Evolutionary conservation across 805 yeast genomes (phyloP), one percentile per base, ranked within the genome.

Genomic region (Saccharomyces kudriavzevii): DNA sequence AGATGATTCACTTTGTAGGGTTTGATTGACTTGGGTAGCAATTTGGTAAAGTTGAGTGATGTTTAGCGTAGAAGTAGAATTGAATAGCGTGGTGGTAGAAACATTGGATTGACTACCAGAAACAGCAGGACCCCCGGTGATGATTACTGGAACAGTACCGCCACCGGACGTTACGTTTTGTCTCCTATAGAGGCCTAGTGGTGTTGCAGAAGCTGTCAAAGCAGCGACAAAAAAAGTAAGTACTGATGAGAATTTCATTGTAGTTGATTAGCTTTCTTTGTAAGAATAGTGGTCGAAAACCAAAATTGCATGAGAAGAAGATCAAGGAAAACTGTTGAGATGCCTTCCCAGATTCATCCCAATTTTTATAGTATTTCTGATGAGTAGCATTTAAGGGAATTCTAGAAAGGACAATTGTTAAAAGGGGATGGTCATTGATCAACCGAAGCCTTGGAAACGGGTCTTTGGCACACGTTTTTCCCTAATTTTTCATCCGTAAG

Each of bases 31-130:
- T 5, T 47, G 26, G 2, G 50, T 25, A 2, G 62, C 58, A 14
- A 63, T 54, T 4, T 49, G 25, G 49, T 59, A 59, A 24, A 67
- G 51, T 53, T 67, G 64, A 17, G 67, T 58, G n/a, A 58, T 40
- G 51, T 65, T 66, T 47, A 65, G 54, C 9, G 55, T 45, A 30
- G 60, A 60, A 3, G 68, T 52, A 8, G 60, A 48, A 54, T 67
- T 67, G 48, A 53, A 57, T 45, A 61, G 30, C 2, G 53, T 49
- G 2, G 49, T 50, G 47, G 55, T 52, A 11, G 57, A 55, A 6
- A 56, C 52, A n/a, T 53, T 51, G 9, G 56, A 25, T 10, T 48
- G 24, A 22, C 45, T 35, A 35, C 43, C 24, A 35, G 43, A 35
- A 17, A 35, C 50, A 11, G 52, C 27, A 24, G 51, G 46, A 4